These are phyloP conservation scores for Cymodocea nodosa DNA, from an alignment of 116 monocot genomes.

Conservation along the genomic window DNA sequence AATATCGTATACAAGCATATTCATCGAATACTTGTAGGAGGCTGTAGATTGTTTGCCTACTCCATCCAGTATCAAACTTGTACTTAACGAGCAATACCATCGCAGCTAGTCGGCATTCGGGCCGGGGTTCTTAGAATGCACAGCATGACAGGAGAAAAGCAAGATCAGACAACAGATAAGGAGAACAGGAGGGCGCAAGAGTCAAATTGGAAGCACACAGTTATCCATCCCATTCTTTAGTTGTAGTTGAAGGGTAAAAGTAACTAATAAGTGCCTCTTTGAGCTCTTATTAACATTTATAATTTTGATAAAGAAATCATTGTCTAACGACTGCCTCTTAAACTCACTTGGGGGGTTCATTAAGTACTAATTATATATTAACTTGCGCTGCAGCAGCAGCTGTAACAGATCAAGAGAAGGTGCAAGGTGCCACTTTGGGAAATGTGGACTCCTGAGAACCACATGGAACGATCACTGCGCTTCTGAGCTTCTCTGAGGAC, in stretches of 20 bases:
- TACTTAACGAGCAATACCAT: too few relatives aligned
- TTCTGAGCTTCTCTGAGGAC: not conserved
- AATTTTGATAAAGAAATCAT: not conserved
- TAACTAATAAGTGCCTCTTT: not conserved
- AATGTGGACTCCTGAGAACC: not conserved
- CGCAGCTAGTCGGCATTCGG: not conserved
- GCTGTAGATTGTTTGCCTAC: too few relatives aligned
- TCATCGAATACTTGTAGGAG: too few relatives aligned
- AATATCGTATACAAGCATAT: slow-evolving; percentile 23
- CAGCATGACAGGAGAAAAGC: too few relatives aligned
- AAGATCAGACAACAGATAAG: not conserved
- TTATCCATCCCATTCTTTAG: not conserved
- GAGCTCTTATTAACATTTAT: not conserved
- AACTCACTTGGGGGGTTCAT: too few relatives aligned
- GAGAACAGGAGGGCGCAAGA: not conserved
- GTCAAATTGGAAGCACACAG: not conserved
- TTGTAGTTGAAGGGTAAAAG: not conserved
- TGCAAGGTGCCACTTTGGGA: not conserved
- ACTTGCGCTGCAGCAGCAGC: too few relatives aligned
- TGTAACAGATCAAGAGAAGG: not conserved
- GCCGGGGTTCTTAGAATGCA: too few relatives aligned
- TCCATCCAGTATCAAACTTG: too few relatives aligned
- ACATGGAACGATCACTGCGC: not conserved
- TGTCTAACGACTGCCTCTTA: too few relatives aligned
- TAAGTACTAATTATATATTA: too few relatives aligned